These are phyloP conservation scores for Verbascum thapsus DNA, from an alignment of 257 asterid genomes.

Conservation along the genomic window DNA sequence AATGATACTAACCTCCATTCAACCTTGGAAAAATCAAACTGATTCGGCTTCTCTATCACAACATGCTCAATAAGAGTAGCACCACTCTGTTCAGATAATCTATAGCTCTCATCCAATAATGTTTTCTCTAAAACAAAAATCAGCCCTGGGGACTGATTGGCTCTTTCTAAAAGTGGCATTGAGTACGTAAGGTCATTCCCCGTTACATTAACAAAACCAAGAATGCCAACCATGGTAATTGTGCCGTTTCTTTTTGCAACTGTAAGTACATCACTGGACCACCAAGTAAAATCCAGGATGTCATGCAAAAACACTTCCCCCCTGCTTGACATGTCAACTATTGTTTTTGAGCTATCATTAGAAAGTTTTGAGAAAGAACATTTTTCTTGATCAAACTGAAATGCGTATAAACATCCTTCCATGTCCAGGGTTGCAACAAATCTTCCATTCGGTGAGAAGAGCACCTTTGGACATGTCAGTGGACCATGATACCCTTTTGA, in stretches of 20 bases:
- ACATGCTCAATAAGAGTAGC: slow-evolving; percentile 41
- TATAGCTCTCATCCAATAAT: slow-evolving; percentile 40
- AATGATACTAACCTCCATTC: slow-evolving; percentile 76
- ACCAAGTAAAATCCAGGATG: slow-evolving; percentile 85
- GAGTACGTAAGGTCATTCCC: slow-evolving; percentile 57
- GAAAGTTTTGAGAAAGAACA: slow-evolving; percentile 46
- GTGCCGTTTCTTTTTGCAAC: slow-evolving; percentile 64
- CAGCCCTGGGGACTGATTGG: slow-evolving; percentile 57
- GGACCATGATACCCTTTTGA: slow-evolving; percentile 46
- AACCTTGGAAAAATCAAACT: slow-evolving; percentile 50
- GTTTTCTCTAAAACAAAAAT: slow-evolving; percentile 72
- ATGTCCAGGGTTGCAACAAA: slow-evolving; percentile 72
- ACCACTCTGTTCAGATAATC: slow-evolving; percentile 44
- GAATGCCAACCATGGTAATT: slow-evolving; percentile 62
- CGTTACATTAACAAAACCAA: slow-evolving; percentile 43
- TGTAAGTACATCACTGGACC: slow-evolving; percentile 76
- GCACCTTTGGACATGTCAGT: slow-evolving; percentile 71
- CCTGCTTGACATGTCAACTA: slow-evolving; percentile 39
- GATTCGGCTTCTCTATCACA: slow-evolving; percentile 37
- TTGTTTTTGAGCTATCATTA: slow-evolving; percentile 38
- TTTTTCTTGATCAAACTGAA: slow-evolving; percentile 64
- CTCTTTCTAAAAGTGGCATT: slow-evolving; percentile 76
- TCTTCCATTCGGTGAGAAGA: slow-evolving; percentile 69
- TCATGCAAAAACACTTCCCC: slow-evolving; percentile 42
- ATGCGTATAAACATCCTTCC: slow-evolving; percentile 62